Evolutionary conservation across 225 moss, liverwort and hornwort genomes (phyloP), one percentile per base, ranked within the genome.

Genomic region (Bryoerythrophyllum caledonicum): DNA sequence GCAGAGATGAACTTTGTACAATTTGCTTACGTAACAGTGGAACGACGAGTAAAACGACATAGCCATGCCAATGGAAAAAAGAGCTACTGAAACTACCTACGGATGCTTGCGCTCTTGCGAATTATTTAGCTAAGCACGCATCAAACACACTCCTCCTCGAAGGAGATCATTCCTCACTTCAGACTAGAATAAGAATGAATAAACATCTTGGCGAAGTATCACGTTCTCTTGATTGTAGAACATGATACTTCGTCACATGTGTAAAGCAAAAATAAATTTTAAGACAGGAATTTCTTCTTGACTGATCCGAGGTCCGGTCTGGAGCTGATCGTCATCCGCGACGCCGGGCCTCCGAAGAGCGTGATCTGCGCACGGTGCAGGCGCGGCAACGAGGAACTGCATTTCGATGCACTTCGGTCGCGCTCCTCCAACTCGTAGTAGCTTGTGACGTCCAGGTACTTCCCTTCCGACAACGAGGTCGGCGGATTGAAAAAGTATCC

Each of bases 311-410:
- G 49, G 1, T 76, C 58, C 0, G 83, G 81, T 53, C 60, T 70
- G 38, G 83, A 81, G 69, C 83, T 83, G 48, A 87, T 87, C 17
- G 81, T 87, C 83, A 87, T 84, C 57, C 70, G 61, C 7, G 56
- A 78, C 30, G 71, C 59, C 26, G 76, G 83, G 60, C 83, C 81
- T 32, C 84, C 83, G 23, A 75, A 73, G 14, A 86, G 72, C 0
- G 86, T 87, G 24, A 87, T 87, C 73, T 81, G 84, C 1, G 83
- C 75, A 3, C 86, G 86, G n/a, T 78, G 86, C 68, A 35, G 69
- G 62, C 83, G 82, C 2, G 80, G 71, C 34, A 48, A n/a, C 28
- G 68, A 7, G 44, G 44, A 44, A 15, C 44, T 28, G 26, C 67
- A 67, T 52, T 40, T 70, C 35, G 23, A 16, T 0, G 21, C 54